A percentile compares a stretch with the other conserved stretches of the same genome.
These are phyloP conservation scores for Scenedesmus sp. DNA, from an alignment of 163 green algal genomes.

Conservation along the genomic window DNA sequence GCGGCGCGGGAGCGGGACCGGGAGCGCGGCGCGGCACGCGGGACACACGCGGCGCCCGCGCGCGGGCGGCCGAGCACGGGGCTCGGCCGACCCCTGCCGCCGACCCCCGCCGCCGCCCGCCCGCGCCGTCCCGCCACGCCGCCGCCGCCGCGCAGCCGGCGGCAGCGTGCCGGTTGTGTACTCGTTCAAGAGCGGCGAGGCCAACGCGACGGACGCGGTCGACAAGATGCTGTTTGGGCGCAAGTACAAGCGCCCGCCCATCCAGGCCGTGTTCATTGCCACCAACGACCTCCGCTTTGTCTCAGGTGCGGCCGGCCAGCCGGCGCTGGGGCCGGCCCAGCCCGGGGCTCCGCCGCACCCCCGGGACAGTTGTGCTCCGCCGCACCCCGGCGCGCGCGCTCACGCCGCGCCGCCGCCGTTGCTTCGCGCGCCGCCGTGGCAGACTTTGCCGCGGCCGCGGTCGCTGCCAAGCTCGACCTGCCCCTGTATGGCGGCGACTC, in stretches of 20 bases:
- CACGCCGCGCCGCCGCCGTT: neutral
- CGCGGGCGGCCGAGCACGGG: neutral
- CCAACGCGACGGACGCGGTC: neutral
- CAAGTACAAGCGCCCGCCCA: neutral
- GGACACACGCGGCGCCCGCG: neutral
- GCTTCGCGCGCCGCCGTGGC: neutral
- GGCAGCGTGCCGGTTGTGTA: conserved; percentile 14
- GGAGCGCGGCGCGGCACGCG: neutral
- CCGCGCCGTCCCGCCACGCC: neutral
- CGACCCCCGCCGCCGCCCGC: neutral
- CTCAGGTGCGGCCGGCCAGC: conserved; percentile 5
- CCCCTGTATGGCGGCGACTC: conserved; percentile 12
- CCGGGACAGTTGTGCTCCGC: too few relatives aligned
- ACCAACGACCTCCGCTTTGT: conserved; percentile 17
- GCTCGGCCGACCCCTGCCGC: neutral
- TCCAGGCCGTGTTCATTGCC: conserved; percentile 29
- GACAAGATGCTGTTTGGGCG: conserved; percentile 1
- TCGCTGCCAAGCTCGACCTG: conserved; percentile 9
- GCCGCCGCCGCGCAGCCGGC: neutral
- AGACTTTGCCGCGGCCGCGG: conserved; percentile 3
- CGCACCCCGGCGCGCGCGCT: neutral
- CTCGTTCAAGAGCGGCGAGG: neutral
- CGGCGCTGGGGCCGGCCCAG: neutral
- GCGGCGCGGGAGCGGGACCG: neutral
- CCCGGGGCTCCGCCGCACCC: too few relatives aligned